Base-by-base conservation (phyloP, 2,329 filamentous ascomycete species). In the Samsoniella hepiali region DNA sequence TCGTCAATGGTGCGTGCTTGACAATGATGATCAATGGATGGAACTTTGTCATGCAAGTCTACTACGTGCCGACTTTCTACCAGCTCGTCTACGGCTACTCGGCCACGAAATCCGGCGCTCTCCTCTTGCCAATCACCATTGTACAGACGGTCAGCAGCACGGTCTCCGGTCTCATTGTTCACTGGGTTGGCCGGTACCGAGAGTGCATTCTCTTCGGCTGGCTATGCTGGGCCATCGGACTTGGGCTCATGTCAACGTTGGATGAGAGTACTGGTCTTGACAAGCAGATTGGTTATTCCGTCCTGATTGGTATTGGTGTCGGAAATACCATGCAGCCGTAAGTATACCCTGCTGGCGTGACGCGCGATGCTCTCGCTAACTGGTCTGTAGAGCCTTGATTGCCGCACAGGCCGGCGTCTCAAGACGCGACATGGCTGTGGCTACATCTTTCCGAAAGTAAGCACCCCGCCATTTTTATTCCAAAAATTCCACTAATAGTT, bases 21-120 rank as follows among this genome's bases (percentile, higher is more conserved):
- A 84, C 81, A 17, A 84, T 84, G 81, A 81, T 82, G 42, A 79
- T 85, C 68, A 84, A 85, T 58, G 83, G 83, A 3, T 85, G 83
- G 83, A 84, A 84, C 66, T 84, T 84, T 62, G 74, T 85, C 31
- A 79, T 83, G n/a, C 83, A 85, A 65, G 73, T 83, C 8, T 82
- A 82, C 66, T 82, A 78, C 63, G 76, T 80, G 5, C 77, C 77
- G 0, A 74, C 76, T 0, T 81, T 81, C 65, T 81, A 81, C 65
- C 80, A 81, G 59, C 75, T 81, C 11, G 76, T 74, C 1, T 80
- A 78, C 61, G 75, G 72, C 27, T 81, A 79, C 66, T 77, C 74
- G 0, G 75, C 77, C 1, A 78, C 78, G 3, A 76, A 74, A 53
- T 72, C 78, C 0, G 78, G 75, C 31, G 76, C 76, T 0, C 76